Base-by-base conservation (phyloP, 371 early-diverging fungal species). In the Mortierella sp. region DNA sequence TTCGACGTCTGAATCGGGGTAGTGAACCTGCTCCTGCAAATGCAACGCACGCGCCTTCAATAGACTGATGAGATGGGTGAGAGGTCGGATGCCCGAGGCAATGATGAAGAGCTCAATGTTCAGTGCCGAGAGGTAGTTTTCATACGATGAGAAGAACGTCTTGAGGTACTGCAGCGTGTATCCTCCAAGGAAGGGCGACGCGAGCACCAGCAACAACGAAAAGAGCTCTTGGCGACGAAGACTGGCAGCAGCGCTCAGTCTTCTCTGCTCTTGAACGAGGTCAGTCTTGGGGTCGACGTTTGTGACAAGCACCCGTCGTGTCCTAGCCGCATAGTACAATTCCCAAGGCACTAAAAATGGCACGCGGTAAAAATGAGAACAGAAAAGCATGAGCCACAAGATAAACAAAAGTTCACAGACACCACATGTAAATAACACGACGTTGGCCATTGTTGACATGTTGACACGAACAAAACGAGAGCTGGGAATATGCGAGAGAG, bases 71-170 rank as follows among this genome's bases (percentile, higher is more conserved):
- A 91, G 81, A 79, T 93, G 94, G 9, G 89, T 88, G 24, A 92
- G 70, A 10, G 94, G 94, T 73, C 91, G 89, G 45, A 94, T 87
- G n/a, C 90, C 89, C 10, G 93, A 92, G 10, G 93, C 93, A 58
- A 94, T 83, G 38, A 94, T 91, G 80, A 93, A 94, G 2, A 94
- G 90, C n/a, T 89, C 84, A 38, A 94, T 91, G 81, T 94, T 92
- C 78, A 92, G 90, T 10, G 89, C 89, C n/a, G 92, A 91, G 73
- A 94, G 89, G 71, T 92, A 94, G 54, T 90, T 87, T 63, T 92
- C 92, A 77, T 91, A 91, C 21, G 90, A 89, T 44, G 90, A 90
- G 65, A 94, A 82, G 55, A 91, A 91, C 21, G 84, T 82, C 58
- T 91, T 91, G 75, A 91, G 92, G 75, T 90, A 90, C 47, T 90